Percentiles rank a stretch among this genome's conserved stretches.
These are phyloP conservation scores for Saccharomyces hybrid DNA, from an alignment of 1,139 yeast genomes.

Conservation along the genomic window DNA sequence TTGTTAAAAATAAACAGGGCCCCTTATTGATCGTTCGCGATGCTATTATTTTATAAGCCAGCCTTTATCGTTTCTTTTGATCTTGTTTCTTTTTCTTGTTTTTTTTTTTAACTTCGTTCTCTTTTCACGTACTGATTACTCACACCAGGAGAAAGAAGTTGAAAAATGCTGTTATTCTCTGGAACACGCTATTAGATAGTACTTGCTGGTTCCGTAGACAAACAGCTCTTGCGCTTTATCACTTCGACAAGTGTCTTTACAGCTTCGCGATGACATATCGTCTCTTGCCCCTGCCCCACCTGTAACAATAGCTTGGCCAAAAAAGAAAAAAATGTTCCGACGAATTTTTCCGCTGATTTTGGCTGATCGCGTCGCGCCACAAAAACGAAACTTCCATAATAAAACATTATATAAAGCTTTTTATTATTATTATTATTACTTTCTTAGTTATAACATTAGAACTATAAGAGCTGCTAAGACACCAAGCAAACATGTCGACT, in stretches of 20 bases:
- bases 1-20: neutral
- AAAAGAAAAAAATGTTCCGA: neutral
- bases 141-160: neutral
- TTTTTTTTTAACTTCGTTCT: neutral
- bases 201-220: neutral
- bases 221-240: neutral
- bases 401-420: neutral
- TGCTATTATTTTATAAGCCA: neutral
- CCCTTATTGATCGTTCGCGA: neutral
- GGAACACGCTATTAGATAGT: neutral
- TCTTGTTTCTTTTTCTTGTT: neutral
- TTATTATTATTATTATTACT: neutral
- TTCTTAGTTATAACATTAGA: neutral
- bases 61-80: neutral
- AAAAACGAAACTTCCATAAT: neutral
- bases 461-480: neutral
- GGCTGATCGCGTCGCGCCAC: slow-evolving; percentile 1
- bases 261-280: neutral
- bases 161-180: neutral
- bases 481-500: neutral
- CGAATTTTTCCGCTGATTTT: neutral
- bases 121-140: neutral
- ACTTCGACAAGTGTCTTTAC: neutral
- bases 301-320: neutral
- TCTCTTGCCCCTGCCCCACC: slow-evolving; percentile 1